phyloP scores from a whole-genome alignment of 805 yeast species.

The Naumovozyma castellii region DNA sequence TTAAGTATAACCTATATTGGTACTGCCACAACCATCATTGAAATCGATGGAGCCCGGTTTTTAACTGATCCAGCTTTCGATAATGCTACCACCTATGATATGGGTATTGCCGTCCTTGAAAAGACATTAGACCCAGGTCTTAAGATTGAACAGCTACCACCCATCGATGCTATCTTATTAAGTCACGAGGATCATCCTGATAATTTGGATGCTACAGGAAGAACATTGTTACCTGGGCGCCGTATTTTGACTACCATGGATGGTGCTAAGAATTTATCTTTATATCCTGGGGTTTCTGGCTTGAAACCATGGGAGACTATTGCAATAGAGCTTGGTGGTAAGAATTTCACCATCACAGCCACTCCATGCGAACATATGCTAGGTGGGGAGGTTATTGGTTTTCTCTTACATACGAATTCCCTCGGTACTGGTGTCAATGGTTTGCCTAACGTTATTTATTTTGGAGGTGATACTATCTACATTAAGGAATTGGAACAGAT shows the following conservation, averaged over 20 bases:
- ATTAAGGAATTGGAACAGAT: constrained; percentile 1
- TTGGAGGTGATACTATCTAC: neutral
- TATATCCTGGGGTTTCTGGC: neutral
- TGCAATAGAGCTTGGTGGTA: neutral
- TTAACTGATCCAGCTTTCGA: constrained; percentile 2
- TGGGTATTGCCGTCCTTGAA: constrained; percentile 1
- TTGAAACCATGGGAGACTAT: neutral
- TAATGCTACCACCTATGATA: neutral
- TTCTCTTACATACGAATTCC: neutral
- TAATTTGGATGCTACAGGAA: neutral
- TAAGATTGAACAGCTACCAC: constrained; percentile 1
- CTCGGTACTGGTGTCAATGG: neutral
- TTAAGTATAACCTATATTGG: constrained; percentile 1
- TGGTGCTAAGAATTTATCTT: neutral
- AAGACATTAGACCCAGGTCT: constrained; percentile 1
- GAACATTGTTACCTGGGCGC: constrained; percentile 2
- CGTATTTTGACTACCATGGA: constrained; percentile 2
- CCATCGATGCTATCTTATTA: constrained; percentile 1
- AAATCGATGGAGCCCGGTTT: constrained; percentile 2
- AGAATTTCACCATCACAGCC: constrained; percentile 1
- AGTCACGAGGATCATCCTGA: constrained; percentile 3
- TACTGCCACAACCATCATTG: constrained; percentile 1
- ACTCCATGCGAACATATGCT: neutral
- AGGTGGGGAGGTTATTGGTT: neutral
- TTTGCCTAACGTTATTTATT: constrained; percentile 1